phyloP scores from a whole-genome alignment of 352 stramenopile genomes.

The Plasmopara muralis region DNA sequence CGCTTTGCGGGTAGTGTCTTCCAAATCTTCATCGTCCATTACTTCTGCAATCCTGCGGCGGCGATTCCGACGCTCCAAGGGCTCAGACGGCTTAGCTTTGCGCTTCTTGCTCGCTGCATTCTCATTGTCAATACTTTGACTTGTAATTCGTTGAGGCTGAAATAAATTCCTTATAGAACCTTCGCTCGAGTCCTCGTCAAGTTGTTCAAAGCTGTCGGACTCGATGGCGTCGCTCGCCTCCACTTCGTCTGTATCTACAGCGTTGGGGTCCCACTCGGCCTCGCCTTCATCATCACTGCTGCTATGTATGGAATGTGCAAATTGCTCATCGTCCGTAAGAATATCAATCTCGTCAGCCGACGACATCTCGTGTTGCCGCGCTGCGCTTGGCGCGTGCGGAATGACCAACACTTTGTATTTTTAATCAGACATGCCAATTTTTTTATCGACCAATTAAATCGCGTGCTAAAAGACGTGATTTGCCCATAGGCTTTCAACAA shows the following conservation, averaged over 20 bases:
- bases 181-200: constrained; percentile 6
- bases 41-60: constrained; percentile 62
- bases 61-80: constrained; percentile 35
- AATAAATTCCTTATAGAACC: constrained; percentile 16
- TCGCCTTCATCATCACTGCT: constrained; percentile 21
- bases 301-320: not conserved
- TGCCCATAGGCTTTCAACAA: too few species aligned
- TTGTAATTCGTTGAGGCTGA: not conserved
- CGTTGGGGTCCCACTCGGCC: constrained; percentile 29
- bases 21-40: constrained; percentile 61
- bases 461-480: not conserved
- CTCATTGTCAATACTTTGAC: constrained; percentile 1
- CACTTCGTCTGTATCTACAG: constrained; percentile 9
- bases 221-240: constrained; percentile 23
- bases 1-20: constrained; percentile 49
- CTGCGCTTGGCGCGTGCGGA: constrained; percentile 2
- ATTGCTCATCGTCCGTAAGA: constrained; percentile 6
- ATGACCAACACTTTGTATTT: constrained; percentile 28
- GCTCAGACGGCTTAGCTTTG: constrained; percentile 12
- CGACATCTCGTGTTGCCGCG: constrained; percentile 8
- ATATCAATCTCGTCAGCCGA: constrained; percentile 15
- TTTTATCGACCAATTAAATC: constrained; percentile 10
- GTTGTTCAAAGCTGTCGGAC: constrained; percentile 15
- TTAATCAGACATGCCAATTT: constrained; percentile 3
- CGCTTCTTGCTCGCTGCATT: constrained; percentile 19